Evolutionary conservation across 257 asterid species (phyloP).

Genomic region (Cynanchum wilfordii): DNA sequence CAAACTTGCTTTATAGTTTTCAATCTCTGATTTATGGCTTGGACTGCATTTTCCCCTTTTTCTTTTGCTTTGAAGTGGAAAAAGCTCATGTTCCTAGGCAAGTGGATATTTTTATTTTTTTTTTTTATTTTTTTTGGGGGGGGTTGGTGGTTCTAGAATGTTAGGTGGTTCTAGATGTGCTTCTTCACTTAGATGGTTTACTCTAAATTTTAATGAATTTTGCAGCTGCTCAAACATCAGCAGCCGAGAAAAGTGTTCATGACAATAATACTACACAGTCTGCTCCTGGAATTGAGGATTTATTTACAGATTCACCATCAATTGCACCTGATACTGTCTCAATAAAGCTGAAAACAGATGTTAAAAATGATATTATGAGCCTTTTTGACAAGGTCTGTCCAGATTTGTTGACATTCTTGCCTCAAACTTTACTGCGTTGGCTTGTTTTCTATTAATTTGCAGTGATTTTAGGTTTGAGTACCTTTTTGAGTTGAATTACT

Average conservation of each 20-base stretch:
- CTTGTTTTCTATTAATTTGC: neutral
- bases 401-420: constrained; percentile 6
- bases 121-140: no score
- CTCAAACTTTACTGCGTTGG: neutral
- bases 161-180: neutral
- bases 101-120: no score
- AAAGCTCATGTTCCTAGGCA: neutral
- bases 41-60: constrained; percentile 2
- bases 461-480: neutral
- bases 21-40: neutral
- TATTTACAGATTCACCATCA: constrained; percentile 68
- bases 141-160: neutral
- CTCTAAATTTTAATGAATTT: constrained; percentile 11
- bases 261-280: constrained; percentile 45
- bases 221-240: constrained; percentile 78
- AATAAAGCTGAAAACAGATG: constrained; percentile 65
- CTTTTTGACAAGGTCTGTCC: constrained; percentile 86
- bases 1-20: constrained; percentile 7
- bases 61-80: neutral
- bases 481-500: neutral
- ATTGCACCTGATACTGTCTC: constrained; percentile 38
- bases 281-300: constrained; percentile 69
- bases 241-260: constrained; percentile 37
- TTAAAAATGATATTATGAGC: constrained; percentile 86
- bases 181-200: constrained; percentile 9